Base-by-base conservation (phyloP, 371 early-diverging fungal species). In the Syncephalastrum contaminatum region DNA sequence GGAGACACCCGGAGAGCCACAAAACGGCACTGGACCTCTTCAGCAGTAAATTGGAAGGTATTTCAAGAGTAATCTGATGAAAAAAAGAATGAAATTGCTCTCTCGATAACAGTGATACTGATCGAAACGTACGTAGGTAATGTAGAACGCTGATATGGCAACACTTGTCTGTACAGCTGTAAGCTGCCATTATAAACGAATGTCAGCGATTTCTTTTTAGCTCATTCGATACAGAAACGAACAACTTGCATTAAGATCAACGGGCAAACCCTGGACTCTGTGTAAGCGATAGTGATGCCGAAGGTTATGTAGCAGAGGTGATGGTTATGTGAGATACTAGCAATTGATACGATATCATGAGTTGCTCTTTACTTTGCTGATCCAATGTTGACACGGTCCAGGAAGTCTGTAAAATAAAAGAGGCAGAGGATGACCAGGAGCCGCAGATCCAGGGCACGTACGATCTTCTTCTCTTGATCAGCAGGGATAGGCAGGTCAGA, bases 351-450 rank as follows among this genome's bases (percentile, higher is more conserved):
- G 40, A 3, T 20, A 21, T 3, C 12, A 30, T 10, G n/a, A n/a
- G n/a, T 30, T 10, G 10, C 36, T 2, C 52, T 43, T 51, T 69
- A 72, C 73, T 64, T 66, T 40, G 73, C 73, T 54, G 69, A 66
- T 36, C 73, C 69, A 40, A 72, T 72, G 41, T 69, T 72, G 2
- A 62, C 64, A 7, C 73, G 53, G 57, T 72, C 73, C 21, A 70
- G 57, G 46, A 51, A 63, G 45, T 66, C 64, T n/a, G 57, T 53
- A 54, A 69, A 69, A 16, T 72, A 72, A 47, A 72, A 64, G 13
- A 72, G 13, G 25, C 73, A 64, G 22, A 72, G 54, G 13, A 69
- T 46, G 4, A 67, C 63, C 52, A 72, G 56, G 20, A 69, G 59
- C 12, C 56, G 58, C n/a, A 30, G 48, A 46, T 72, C 72, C 12